Evolutionary conservation across 805 yeast genomes (phyloP), one percentile per base, ranked within the genome.

Genomic region (Hanseniaspora taiwanica): DNA sequence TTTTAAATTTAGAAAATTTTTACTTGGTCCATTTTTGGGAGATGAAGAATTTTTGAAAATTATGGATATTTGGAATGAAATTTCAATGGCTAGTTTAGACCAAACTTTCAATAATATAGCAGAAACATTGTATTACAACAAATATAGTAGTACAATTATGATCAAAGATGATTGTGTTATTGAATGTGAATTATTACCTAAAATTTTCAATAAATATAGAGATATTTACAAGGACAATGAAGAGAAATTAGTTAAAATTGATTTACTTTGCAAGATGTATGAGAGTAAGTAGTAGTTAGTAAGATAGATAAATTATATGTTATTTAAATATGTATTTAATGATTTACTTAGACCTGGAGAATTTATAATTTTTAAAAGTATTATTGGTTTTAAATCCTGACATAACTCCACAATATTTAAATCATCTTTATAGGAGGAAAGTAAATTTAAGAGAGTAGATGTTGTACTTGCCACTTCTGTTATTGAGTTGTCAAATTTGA

Each of bases 391-490:
- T 16, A 58, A 49, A 3, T 37, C 45, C 24, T 50, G 50, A 45
- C 60, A 55, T 36, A 58, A 48, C 24, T 49, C 46, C 8, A 59
- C 61, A 18, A 45, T 38, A 2, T 57, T 59, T 16, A 39, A 41
- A n/a, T 48, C 42, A 10, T 50, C 39, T 41, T 57, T 60, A 44
- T 55, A 55, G 10, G 63, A 14, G 32, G 32, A 33, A 9, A 33
- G 12, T 9, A 18, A 33, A 10, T 12, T 19, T 18, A 20, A 57
- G 9, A 58, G 55, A 2, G 60, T 53, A 1, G 59, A 44, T 2
- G 60, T 50, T 2, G 55, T 56, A 19, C 54, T 58, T 3, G 62
- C 53, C 2, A 58, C 56, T 23, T 57, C 62, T 2, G 61, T 53
- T 10, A 58, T 44, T 16, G 40, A 40, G 8, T 43, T 46, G 13